Conservation (phyloP, 805 yeast species). For the baker's yeast (Saccharomyces cerevisiae) region DNA sequence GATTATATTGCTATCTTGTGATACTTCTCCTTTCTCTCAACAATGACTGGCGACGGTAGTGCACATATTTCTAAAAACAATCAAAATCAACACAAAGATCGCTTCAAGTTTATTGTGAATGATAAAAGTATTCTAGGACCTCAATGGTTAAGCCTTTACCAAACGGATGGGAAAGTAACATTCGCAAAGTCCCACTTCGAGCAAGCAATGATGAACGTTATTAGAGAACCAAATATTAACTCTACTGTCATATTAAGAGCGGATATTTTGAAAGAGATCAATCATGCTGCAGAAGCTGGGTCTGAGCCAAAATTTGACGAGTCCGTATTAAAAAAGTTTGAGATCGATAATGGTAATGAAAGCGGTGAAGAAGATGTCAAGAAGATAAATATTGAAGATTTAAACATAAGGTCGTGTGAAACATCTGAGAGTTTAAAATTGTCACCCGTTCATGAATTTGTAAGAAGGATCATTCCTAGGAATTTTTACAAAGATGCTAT, state of each 20-base stretch:
- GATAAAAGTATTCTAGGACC: slow-evolving; percentile 21
- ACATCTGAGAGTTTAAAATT: slow-evolving; percentile 19
- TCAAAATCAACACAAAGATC: slow-evolving; percentile 8
- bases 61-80: background rate
- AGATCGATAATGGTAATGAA: slow-evolving; percentile 5
- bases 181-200: slow-evolving; percentile 46
- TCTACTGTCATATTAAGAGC: slow-evolving; percentile 87
- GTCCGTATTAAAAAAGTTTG: slow-evolving; percentile 8
- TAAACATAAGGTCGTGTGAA: slow-evolving; percentile 30
- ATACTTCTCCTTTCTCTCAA: background rate
- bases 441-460: slow-evolving; percentile 42
- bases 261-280: slow-evolving; percentile 48
- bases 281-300: background rate
- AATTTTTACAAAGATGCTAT: slow-evolving; percentile 79
- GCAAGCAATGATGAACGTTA: slow-evolving; percentile 69
- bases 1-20: background rate
- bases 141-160: slow-evolving; percentile 25
- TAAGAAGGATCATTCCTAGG: slow-evolving; percentile 85
- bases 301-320: background rate
- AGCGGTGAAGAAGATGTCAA: slow-evolving; percentile 19
- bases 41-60: background rate
- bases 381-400: slow-evolving; percentile 34
- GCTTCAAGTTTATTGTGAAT: slow-evolving; percentile 13
- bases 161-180: slow-evolving; percentile 11
- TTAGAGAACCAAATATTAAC: slow-evolving; percentile 79